Evolutionary conservation across 2,329 filamentous ascomycete species (phyloP).

Genomic region (Botryosphaeria dothidea): DNA sequence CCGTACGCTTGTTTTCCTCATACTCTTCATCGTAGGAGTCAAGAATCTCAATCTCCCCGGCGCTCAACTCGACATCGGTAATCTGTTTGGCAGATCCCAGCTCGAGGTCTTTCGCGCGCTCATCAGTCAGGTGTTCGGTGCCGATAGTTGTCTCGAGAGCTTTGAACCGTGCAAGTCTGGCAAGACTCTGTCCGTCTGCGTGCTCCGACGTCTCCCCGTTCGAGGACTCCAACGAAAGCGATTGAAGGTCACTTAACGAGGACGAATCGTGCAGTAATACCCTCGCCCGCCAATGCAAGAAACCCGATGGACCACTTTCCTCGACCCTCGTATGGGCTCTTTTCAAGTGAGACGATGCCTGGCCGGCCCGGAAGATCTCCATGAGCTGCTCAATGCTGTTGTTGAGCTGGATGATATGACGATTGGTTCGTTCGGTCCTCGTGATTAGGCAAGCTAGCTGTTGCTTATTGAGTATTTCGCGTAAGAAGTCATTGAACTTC

Average conservation of each 20-base stretch:
- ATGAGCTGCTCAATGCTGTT: slow-evolving; percentile 35
- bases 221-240: slow-evolving; percentile 19
- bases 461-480: slow-evolving; percentile 33
- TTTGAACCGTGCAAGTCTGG: slow-evolving; percentile 36
- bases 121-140: slow-evolving; percentile 28
- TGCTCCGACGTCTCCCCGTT: slow-evolving; percentile 21
- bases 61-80: slow-evolving; percentile 26
- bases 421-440: slow-evolving; percentile 36
- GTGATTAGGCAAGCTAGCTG: slow-evolving; percentile 32
- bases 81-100: slow-evolving; percentile 27
- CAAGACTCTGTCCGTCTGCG: slow-evolving; percentile 25
- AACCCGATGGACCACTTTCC: slow-evolving; percentile 2
- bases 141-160: slow-evolving; percentile 38
- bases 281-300: slow-evolving; percentile 4
- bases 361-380: slow-evolving; percentile 33
- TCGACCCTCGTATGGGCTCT: background rate
- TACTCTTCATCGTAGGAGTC: slow-evolving; percentile 23
- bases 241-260: background rate
- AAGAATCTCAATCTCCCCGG: slow-evolving; percentile 25
- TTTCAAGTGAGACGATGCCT: slow-evolving; percentile 22
- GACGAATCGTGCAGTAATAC: slow-evolving; percentile 23
- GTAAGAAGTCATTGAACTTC: slow-evolving; percentile 39
- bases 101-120: slow-evolving; percentile 28
- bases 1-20: slow-evolving; percentile 28
- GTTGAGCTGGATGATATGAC: slow-evolving; percentile 40